Conservation (phyloP, 306 rosid genomes). For the Pachyrhizus erosus region DNA sequence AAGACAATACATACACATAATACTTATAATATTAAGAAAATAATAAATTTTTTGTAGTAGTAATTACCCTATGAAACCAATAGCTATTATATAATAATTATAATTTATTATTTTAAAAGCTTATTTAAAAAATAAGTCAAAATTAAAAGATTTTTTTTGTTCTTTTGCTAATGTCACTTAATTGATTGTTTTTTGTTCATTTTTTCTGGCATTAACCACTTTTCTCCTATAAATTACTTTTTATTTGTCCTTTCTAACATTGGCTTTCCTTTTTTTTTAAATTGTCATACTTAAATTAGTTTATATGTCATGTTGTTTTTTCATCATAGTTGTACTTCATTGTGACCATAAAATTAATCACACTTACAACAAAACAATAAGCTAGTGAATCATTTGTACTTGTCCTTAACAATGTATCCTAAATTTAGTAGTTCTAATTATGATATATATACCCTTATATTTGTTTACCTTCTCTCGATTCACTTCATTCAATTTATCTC, state of each 20-base stretch:
- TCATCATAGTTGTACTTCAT: not conserved
- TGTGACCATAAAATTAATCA: not conserved
- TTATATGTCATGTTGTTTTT: not conserved
- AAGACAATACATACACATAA: not conserved
- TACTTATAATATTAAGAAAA: not conserved
- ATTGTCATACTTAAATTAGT: constrained; percentile 4
- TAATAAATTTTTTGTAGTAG: not conserved
- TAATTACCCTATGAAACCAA: not conserved
- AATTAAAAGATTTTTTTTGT: not conserved
- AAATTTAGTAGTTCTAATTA: not conserved
- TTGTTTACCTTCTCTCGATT: not conserved
- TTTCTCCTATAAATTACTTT: not conserved
- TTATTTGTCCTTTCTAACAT: not conserved
- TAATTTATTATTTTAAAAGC: not conserved
- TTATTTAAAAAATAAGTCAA: not conserved
- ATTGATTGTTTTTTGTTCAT: not conserved
- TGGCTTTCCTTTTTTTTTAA: not conserved
- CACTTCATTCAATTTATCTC: not conserved
- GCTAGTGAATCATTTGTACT: not conserved
- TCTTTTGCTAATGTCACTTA: not conserved
- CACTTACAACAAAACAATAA: not conserved
- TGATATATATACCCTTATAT: not conserved
- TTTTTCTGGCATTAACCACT: not conserved
- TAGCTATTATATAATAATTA: not conserved
- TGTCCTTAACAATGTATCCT: not conserved